Conservation (phyloP, 495 filamentous ascomycete genomes). For the Lophiotrema nucula region DNA sequence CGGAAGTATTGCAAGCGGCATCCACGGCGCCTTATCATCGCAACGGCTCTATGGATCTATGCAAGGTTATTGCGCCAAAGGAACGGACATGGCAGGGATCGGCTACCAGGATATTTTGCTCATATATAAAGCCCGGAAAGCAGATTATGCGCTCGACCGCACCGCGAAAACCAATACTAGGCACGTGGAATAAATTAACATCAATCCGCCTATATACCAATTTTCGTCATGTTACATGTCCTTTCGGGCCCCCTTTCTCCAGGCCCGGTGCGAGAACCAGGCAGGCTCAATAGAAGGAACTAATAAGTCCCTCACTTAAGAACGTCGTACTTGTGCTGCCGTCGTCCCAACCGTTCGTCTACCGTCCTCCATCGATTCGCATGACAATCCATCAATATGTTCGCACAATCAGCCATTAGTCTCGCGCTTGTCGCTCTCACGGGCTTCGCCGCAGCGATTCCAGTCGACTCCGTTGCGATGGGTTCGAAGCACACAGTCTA, state of each 20-base stretch:
- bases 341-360: neutral
- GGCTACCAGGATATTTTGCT: neutral
- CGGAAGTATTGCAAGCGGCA: too few species aligned
- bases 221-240: neutral
- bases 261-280: too few species aligned
- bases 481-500: slow-evolving; percentile 22
- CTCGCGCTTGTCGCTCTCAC: neutral
- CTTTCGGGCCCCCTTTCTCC: too few species aligned
- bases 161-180: neutral
- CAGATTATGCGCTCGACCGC: neutral
- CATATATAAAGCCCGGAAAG: neutral
- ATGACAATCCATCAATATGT: slow-evolving; percentile 1
- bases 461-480: neutral
- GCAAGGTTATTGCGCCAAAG: neutral
- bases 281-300: too few species aligned
- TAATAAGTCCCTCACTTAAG: too few species aligned
- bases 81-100: neutral
- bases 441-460: neutral
- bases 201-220: neutral
- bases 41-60: too few species aligned
- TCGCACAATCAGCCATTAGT: neutral
- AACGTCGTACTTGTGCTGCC: neutral
- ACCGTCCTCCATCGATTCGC: neutral
- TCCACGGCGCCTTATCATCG: too few species aligned
- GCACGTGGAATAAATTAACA: neutral